Base-by-base conservation (phyloP, 2,329 filamentous ascomycete species). In the Blastomyces gilchristii region DNA sequence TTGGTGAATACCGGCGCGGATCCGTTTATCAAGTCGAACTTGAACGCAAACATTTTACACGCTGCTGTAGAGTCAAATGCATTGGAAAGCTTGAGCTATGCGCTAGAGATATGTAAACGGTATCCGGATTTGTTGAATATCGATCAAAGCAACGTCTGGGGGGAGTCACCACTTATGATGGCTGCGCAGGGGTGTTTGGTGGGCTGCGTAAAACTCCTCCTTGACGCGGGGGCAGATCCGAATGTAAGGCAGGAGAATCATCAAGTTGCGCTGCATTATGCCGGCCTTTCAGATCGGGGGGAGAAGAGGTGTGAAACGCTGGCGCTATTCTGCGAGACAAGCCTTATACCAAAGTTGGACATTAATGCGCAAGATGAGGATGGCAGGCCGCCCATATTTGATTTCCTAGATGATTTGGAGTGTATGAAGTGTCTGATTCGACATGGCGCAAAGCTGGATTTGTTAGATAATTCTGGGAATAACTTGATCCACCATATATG, bases 1-100 rank as follows among this genome's bases (percentile, higher is more conserved):
- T 41, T 67, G 14, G 56, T 67, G 16, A 52, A 58, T 28, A 61
- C 61, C 22, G 65, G 65, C 14, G 65, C 65, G 34, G 64, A 67
- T 54, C 64, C 65, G 45, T 67, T 67, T 31, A 64, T 67, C 22
- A 43, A 62, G 54, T 67, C 65, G 1, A 67, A 67, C 39, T 47
- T 67, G 49, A 60, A 67, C 14, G 64, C 64, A 14, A 67, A 66
- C 39, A 66, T 67, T 47, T 28, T 67, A 39, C 65, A 67, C 58
- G 64, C 65, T 8, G 65, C 64, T 16, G 65, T 65, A 14, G 65
- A 67, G 53, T 67, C 65, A 16, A 66, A 66, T 39, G 53, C 65
- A 11, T 6, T 64, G 39, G 52, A 54, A 9, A 65, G 62, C 22
- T 57, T 67, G 43, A 54, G 28, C 16, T 64, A 62, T 43, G 62